Evolutionary conservation across 352 stramenopile species (phyloP).

Genomic region (Globisporangium takayamanum): DNA sequence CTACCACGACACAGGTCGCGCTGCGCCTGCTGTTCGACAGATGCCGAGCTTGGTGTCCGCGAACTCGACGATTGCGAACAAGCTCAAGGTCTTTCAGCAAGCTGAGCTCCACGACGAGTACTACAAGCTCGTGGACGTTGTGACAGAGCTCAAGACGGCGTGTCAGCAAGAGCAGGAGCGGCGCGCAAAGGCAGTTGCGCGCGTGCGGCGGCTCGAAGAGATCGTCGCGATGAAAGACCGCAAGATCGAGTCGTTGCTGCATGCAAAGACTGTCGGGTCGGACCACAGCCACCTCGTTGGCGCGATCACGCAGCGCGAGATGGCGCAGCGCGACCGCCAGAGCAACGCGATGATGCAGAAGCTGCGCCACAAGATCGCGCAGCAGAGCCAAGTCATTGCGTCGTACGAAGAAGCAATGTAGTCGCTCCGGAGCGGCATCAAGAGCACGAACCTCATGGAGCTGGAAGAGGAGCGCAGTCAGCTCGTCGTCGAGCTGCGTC

Average conservation of each 20-base stretch:
- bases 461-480: slow-evolving; percentile 53
- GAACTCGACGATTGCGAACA: slow-evolving; percentile 24
- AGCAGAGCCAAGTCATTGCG: slow-evolving; percentile 43
- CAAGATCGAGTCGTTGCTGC: slow-evolving; percentile 57
- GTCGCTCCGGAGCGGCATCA: slow-evolving; percentile 34
- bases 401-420: slow-evolving; percentile 63
- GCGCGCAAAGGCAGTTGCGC: slow-evolving; percentile 39
- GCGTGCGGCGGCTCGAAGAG: slow-evolving; percentile 50
- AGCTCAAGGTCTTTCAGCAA: slow-evolving; percentile 42
- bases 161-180: slow-evolving; percentile 46
- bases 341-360: slow-evolving; percentile 40
- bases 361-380: slow-evolving; percentile 41
- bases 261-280: slow-evolving; percentile 22
- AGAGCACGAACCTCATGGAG: slow-evolving; percentile 49
- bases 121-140: slow-evolving; percentile 43
- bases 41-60: slow-evolving; percentile 19
- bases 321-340: slow-evolving; percentile 43
- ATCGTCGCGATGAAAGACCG: slow-evolving; percentile 60
- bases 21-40: slow-evolving; percentile 13
- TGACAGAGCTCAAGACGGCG: slow-evolving; percentile 38
- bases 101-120: slow-evolving; percentile 58
- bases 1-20: slow-evolving; percentile 36
- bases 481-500: slow-evolving; percentile 33
- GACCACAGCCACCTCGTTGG: slow-evolving; percentile 6
- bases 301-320: slow-evolving; percentile 22